Evolutionary conservation across 192 early-diverging fungal species (phyloP).

Genomic region (Backusella tarrabulga): DNA sequence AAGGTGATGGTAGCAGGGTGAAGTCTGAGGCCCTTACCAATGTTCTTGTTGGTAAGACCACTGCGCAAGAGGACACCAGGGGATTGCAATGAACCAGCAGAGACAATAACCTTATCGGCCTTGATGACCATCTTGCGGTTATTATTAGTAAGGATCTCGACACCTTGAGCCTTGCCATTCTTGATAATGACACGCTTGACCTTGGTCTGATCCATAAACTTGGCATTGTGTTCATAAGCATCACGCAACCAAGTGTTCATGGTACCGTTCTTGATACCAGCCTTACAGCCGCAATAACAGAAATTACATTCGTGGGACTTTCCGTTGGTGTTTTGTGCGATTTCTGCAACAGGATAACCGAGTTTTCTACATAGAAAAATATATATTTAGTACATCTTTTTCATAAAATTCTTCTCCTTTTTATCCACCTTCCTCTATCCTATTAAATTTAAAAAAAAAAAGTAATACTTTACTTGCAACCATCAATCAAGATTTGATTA

Average conservation of each 20-base stretch:
- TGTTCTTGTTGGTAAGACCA: constrained; percentile 67
- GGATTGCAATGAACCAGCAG: constrained; percentile 62
- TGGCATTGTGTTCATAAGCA: constrained; percentile 58
- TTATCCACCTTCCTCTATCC: background rate
- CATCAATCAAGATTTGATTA: constrained; percentile 67
- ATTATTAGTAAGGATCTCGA: constrained; percentile 25
- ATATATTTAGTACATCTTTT: background rate
- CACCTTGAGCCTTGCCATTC: constrained; percentile 58
- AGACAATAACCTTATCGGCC: constrained; percentile 57
- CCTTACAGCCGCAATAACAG: constrained; percentile 65
- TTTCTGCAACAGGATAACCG: constrained; percentile 50
- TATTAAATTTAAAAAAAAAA: background rate
- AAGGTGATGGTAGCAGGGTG: constrained; percentile 65
- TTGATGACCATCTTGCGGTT: constrained; percentile 40
- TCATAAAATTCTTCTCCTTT: background rate
- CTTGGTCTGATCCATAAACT: constrained; percentile 57
- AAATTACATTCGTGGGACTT: constrained; percentile 59
- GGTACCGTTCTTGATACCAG: constrained; percentile 68
- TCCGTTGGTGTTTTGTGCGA: constrained; percentile 68
- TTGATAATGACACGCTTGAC: constrained; percentile 57
- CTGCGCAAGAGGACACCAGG: constrained; percentile 63
- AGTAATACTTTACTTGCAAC: constrained; percentile 43
- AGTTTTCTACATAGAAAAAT: constrained; percentile 37
- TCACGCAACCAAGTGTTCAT: constrained; percentile 66
- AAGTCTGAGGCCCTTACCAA: constrained; percentile 63